A percentile compares a stretch with the other conserved stretches of the same genome.
These are phyloP conservation scores for Cladophialophora exuberans DNA, from an alignment of 2,329 filamentous ascomycete species.

Conservation along the genomic window DNA sequence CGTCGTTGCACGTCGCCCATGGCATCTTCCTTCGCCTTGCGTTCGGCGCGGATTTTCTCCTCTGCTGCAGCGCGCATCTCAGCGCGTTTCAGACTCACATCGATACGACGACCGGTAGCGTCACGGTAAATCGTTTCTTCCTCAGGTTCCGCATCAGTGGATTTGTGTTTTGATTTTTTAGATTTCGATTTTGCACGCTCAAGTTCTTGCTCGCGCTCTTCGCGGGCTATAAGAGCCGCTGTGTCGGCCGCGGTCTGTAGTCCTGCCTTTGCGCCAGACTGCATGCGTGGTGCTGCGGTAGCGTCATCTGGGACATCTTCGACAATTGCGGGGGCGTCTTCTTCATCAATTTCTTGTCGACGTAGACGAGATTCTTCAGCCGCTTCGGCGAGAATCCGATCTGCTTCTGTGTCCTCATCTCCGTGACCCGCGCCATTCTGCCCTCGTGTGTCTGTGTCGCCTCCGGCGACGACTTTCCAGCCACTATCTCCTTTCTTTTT, in stretches of 20 bases:
- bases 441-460: slow-evolving; percentile 55
- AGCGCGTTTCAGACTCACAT: slow-evolving; percentile 85
- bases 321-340: slow-evolving; percentile 51
- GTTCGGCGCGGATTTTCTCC: slow-evolving; percentile 67
- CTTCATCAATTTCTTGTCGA: slow-evolving; percentile 49
- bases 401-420: slow-evolving; percentile 67
- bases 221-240: slow-evolving; percentile 67
- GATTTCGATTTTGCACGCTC: slow-evolving; percentile 3
- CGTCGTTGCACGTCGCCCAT: slow-evolving; percentile 84
- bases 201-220: slow-evolving; percentile 54
- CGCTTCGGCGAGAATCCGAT: slow-evolving; percentile 75
- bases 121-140: slow-evolving; percentile 94
- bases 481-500: slow-evolving; percentile 75
- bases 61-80: slow-evolving; percentile 81
- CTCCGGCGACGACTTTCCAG: slow-evolving; percentile 48
- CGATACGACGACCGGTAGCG: slow-evolving; percentile 90
- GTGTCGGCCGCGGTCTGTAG: slow-evolving; percentile 83
- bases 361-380: slow-evolving; percentile 67
- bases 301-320: slow-evolving; percentile 24
- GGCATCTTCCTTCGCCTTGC: slow-evolving; percentile 68
- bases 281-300: slow-evolving; percentile 65
- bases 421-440: slow-evolving; percentile 30
- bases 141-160: slow-evolving; percentile 49
- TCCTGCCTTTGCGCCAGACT: slow-evolving; percentile 83
- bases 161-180: slow-evolving; percentile 34